These are phyloP conservation scores for Colletotrichum tropicicola DNA, from an alignment of 2,329 filamentous ascomycete genomes.

Conservation along the genomic window DNA sequence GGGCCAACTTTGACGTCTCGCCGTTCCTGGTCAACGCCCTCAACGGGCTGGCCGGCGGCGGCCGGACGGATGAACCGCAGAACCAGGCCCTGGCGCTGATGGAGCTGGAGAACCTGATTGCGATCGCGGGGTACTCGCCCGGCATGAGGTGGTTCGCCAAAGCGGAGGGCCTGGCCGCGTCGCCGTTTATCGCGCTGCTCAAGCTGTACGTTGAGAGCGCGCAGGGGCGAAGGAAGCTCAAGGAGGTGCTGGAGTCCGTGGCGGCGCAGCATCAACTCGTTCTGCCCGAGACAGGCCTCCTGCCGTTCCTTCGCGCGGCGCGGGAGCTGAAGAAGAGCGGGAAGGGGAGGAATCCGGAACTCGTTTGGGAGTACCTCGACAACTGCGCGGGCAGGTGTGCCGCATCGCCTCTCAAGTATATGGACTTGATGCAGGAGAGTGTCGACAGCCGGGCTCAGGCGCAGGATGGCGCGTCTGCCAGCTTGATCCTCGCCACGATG, in stretches of 20 bases:
- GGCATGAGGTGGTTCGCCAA: slow-evolving; percentile 93
- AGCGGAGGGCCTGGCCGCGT: slow-evolving; percentile 67
- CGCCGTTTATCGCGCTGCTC: slow-evolving; percentile 78
- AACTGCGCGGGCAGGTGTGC: slow-evolving; percentile 82
- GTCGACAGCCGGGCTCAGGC: slow-evolving; percentile 47
- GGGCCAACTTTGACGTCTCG: slow-evolving; percentile 90
- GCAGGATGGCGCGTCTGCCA: slow-evolving; percentile 50
- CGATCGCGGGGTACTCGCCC: slow-evolving; percentile 81
- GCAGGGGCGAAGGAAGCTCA: slow-evolving; percentile 23
- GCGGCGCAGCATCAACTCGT: slow-evolving; percentile 74
- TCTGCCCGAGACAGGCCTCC: slow-evolving; percentile 57
- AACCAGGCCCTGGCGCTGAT: slow-evolving; percentile 68
- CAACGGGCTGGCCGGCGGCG: slow-evolving; percentile 66
- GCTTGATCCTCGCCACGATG: slow-evolving; percentile 74
- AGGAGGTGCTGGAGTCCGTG: slow-evolving; percentile 65
- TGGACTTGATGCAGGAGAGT: slow-evolving; percentile 72
- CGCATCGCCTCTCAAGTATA: slow-evolving; percentile 82
- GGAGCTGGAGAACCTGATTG: slow-evolving; percentile 83
- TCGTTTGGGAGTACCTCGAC: slow-evolving; percentile 78
- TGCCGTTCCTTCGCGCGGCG: slow-evolving; percentile 54
- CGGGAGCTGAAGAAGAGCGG: slow-evolving; percentile 36
- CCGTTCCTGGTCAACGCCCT: slow-evolving; percentile 76
- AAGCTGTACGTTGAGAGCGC: slow-evolving; percentile 45
- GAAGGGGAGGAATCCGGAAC: slow-evolving; percentile 42
- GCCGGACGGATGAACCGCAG: slow-evolving; percentile 57